Percentiles rank a stretch among this genome's conserved stretches.
Evolutionary conservation across 2,329 filamentous ascomycete genomes (phyloP).

Genomic region (Botryotinia calthae): DNA sequence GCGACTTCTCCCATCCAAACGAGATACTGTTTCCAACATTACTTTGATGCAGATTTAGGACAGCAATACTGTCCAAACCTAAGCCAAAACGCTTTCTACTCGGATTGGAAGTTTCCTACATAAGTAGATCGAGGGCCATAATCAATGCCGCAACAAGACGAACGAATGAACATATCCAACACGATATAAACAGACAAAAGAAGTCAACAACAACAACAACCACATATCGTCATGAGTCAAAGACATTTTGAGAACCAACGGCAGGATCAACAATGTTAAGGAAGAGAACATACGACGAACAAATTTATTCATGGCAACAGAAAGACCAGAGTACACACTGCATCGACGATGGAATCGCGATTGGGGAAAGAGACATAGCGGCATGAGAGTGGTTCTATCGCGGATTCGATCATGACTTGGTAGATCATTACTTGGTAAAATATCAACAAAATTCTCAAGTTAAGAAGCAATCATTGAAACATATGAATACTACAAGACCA

Average conservation of each 20-base stretch:
- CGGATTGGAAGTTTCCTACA: neutral
- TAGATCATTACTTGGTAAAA: neutral
- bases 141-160: neutral
- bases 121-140: neutral
- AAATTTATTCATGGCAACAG: neutral
- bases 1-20: neutral
- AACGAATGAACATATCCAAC: neutral
- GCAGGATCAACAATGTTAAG: neutral
- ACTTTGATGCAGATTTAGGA: neutral
- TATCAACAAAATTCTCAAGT: neutral
- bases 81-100: neutral
- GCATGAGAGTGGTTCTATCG: neutral
- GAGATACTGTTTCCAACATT: neutral
- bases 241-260: neutral
- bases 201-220: neutral
- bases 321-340: neutral
- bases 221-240: neutral
- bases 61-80: neutral
- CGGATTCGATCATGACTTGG: neutral
- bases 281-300: neutral
- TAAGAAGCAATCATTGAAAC: neutral
- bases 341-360: neutral
- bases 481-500: neutral
- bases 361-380: neutral
- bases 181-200: too few species aligned